phyloP scores from a whole-genome alignment of 176 grass and related monocot genomes.

The Bromus sterilis region DNA sequence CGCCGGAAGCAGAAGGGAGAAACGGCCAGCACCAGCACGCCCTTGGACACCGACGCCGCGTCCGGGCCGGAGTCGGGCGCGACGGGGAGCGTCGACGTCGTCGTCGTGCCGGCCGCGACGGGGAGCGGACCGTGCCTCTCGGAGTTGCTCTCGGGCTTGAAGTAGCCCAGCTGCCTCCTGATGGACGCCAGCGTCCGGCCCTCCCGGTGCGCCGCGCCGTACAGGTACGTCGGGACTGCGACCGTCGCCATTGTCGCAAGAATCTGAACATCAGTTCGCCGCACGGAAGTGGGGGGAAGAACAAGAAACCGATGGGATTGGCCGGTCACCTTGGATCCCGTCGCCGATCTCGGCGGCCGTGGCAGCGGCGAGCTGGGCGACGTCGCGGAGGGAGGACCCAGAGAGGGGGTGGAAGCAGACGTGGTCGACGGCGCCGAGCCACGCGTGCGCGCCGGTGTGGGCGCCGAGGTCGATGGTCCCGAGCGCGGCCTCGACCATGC shows the following conservation, averaged over 20 bases:
- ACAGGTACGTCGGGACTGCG: slow-evolving; percentile 59
- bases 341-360: slow-evolving; percentile 45
- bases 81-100: no score
- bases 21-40: no score
- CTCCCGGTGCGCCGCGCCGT: slow-evolving; percentile 51
- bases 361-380: slow-evolving; percentile 34
- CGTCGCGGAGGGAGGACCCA: slow-evolving; percentile 23
- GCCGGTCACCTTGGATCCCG: slow-evolving; percentile 40
- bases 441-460: slow-evolving; percentile 60
- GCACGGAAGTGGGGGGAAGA: neutral
- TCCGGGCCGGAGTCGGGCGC: no score
- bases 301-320: neutral
- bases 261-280: neutral
- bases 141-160: slow-evolving; percentile 39
- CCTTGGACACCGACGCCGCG: no score
- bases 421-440: slow-evolving; percentile 75
- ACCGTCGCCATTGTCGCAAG: neutral
- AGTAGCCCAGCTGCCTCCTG: slow-evolving; percentile 73
- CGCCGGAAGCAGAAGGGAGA: no score
- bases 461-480: slow-evolving; percentile 41
- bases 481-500: slow-evolving; percentile 45
- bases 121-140: no score
- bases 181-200: slow-evolving; percentile 54
- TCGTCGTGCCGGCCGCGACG: no score
- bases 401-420: slow-evolving; percentile 68